phyloP scores from a whole-genome alignment of 1,139 yeast genomes.

The Yamadazyma blattariae region DNA sequence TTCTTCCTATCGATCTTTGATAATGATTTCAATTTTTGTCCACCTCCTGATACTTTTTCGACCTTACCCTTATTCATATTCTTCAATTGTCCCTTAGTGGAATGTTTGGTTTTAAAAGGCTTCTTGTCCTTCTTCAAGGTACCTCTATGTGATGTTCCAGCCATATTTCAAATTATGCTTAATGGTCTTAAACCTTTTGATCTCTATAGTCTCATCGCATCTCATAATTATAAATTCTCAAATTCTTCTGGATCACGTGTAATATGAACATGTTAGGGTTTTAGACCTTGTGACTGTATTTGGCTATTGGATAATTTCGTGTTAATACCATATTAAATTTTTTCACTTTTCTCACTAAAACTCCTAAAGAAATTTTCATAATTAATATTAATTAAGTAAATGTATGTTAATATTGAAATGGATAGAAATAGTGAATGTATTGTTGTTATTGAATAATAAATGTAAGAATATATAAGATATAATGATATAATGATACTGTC shows the following conservation, averaged over 20 bases:
- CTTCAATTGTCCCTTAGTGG: slow-evolving; percentile 85
- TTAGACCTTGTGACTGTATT: slow-evolving; percentile 1
- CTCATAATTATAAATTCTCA: no score
- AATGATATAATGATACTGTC: no score
- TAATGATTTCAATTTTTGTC: slow-evolving; percentile 42
- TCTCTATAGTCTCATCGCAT: slow-evolving; percentile 13
- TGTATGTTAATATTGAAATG: slow-evolving; percentile 10
- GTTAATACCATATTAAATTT: no score
- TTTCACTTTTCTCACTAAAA: slow-evolving; percentile 11
- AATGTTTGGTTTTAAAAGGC: slow-evolving; percentile 85
- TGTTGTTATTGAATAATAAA: no score
- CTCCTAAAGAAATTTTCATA: slow-evolving; percentile 3
- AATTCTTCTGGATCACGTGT: slow-evolving; percentile 14
- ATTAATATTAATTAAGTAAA: slow-evolving; percentile 10
- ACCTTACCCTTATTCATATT: slow-evolving; percentile 83
- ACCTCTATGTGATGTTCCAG: slow-evolving; percentile 62
- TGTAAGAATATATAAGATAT: no score
- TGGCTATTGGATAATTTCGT: no score
- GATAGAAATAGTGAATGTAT: no score
- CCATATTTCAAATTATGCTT: no score
- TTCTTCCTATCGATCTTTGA: slow-evolving; percentile 79
- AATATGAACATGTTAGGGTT: slow-evolving; percentile 8
- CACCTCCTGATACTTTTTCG: slow-evolving; percentile 52
- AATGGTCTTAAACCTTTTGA: no score
- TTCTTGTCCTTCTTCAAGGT: slow-evolving; percentile 83